Evolutionary conservation across 2,329 filamentous ascomycete genomes (phyloP).

Genomic region (Colletotrichum karsti): DNA sequence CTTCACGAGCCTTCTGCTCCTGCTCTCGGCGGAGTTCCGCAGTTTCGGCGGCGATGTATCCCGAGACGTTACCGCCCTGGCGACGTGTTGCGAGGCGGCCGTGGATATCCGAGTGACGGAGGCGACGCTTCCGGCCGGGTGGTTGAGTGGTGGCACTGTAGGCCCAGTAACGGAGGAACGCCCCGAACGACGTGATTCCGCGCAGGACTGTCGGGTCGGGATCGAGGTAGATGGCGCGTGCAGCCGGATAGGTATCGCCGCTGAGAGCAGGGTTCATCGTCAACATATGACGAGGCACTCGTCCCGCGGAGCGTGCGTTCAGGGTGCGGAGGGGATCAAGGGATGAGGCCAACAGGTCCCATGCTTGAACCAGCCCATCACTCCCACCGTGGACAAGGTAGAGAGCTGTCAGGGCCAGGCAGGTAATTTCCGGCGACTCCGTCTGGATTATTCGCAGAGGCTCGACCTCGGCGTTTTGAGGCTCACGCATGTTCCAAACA

Average conservation of each 20-base stretch:
- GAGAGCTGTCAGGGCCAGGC: conserved; percentile 82
- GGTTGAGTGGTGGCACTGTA: conserved; percentile 86
- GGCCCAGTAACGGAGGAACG: conserved; percentile 90
- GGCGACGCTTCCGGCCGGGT: conserved; percentile 79
- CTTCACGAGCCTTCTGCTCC: conserved; percentile 71
- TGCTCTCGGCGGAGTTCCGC: conserved; percentile 81
- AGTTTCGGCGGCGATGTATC: conserved; percentile 88
- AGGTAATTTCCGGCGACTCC: conserved; percentile 87
- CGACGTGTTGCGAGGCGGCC: conserved; percentile 59
- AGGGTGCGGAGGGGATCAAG: conserved; percentile 83
- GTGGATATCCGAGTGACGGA: conserved; percentile 72
- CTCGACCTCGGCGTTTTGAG: conserved; percentile 65
- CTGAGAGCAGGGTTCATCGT: conserved; percentile 64
- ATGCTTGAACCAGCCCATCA: conserved; percentile 93
- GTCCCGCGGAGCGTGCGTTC: conserved; percentile 83
- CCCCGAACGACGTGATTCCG: conserved; percentile 87
- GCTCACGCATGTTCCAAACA: conserved; percentile 85
- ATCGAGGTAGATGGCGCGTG: conserved; percentile 85
- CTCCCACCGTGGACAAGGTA: conserved; percentile 94
- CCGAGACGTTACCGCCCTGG: conserved; percentile 74
- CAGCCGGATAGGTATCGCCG: conserved; percentile 81
- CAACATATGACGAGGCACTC: conserved; percentile 77
- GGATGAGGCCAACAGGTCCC: conserved; percentile 91
- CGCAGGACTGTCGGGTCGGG: conserved; percentile 86
- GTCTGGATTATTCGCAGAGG: conserved; percentile 88